Conservation (phyloP, 2,329 filamentous ascomycete genomes). For the Aspergillus thermomutatus region DNA sequence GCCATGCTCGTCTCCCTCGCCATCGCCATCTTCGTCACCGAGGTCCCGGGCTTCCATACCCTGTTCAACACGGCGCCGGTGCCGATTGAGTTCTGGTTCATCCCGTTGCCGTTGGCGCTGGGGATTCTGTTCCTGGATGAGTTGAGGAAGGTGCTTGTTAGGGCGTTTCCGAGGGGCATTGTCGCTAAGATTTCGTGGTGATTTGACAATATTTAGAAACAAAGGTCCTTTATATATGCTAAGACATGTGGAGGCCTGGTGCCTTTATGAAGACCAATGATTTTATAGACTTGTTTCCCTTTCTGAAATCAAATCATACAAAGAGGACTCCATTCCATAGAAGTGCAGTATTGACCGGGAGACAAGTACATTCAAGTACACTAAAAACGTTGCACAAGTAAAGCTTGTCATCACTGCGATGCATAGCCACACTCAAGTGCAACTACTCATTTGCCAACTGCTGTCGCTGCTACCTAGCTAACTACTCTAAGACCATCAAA, state of each 20-base stretch:
- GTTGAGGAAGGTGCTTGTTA: slow-evolving; percentile 49
- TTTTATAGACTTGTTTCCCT: neutral
- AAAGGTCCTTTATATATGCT: neutral
- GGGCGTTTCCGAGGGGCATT: slow-evolving; percentile 44
- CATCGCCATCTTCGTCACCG: slow-evolving; percentile 54
- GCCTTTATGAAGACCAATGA: neutral
- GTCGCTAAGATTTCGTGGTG: slow-evolving; percentile 52
- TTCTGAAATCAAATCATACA: too few species aligned
- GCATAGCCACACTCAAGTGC: neutral
- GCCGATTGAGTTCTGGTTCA: slow-evolving; percentile 52
- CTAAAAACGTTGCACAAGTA: neutral
- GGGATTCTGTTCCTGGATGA: slow-evolving; percentile 54
- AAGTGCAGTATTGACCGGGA: too few species aligned
- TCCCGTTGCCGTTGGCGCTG: slow-evolving; percentile 50
- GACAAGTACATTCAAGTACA: neutral
- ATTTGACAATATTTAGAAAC: neutral
- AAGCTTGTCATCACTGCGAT: too few species aligned
- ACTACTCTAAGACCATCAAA: neutral
- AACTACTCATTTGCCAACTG: neutral
- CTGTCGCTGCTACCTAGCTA: neutral
- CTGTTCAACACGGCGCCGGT: slow-evolving; percentile 51
- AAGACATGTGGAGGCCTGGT: neutral
- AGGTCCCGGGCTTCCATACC: slow-evolving; percentile 48
- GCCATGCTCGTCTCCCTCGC: slow-evolving; percentile 47
- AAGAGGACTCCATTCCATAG: too few species aligned